Evolutionary conservation across 352 stramenopile species (phyloP).

Genomic region (Globisporangium camurandrum): DNA sequence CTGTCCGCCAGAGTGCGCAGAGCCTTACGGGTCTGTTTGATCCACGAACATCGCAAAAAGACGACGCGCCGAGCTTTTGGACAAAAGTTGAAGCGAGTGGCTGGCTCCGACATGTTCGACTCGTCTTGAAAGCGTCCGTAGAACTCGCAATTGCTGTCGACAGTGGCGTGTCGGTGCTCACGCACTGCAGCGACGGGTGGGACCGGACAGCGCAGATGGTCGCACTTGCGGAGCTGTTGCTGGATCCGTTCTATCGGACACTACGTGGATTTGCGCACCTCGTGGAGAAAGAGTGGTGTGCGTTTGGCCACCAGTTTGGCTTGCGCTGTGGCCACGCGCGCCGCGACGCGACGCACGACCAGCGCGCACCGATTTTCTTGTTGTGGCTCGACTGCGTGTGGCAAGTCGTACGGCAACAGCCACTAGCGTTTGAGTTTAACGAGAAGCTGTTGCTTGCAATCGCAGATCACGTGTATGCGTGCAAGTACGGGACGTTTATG

Average conservation of each 20-base stretch:
- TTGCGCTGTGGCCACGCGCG: slow-evolving; percentile 89
- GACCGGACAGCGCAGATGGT: slow-evolving; percentile 98
- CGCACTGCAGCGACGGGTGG: slow-evolving; percentile 99
- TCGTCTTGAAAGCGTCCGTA: slow-evolving; percentile 89
- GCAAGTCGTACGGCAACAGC: slow-evolving; percentile 95
- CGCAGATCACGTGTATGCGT: slow-evolving; percentile 95
- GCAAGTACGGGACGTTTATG: slow-evolving; percentile 97
- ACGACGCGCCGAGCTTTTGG: slow-evolving; percentile 89
- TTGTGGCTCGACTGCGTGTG: slow-evolving; percentile 98
- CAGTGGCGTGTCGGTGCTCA: slow-evolving; percentile 91
- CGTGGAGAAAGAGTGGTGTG: slow-evolving; percentile 99
- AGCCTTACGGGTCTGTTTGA: slow-evolving; percentile 79
- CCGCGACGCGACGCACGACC: slow-evolving; percentile 84
- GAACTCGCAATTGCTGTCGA: slow-evolving; percentile 92
- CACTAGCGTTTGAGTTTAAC: slow-evolving; percentile 97
- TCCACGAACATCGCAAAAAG: slow-evolving; percentile 55
- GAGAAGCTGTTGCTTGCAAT: slow-evolving; percentile 88
- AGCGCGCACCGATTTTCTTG: slow-evolving; percentile 97
- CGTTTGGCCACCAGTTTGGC: slow-evolving; percentile 98
- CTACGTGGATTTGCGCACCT: slow-evolving; percentile 93
- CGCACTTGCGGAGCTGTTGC: slow-evolving; percentile 92
- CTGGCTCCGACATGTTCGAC: slow-evolving; percentile 94
- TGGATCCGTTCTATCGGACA: slow-evolving; percentile 98
- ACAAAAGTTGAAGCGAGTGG: slow-evolving; percentile 89
- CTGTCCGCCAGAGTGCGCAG: slow-evolving; percentile 91